Percentiles rank a stretch among this genome's conserved stretches.
These are phyloP conservation scores for Epichloe typhina DNA, from an alignment of 2,329 filamentous ascomycete genomes.

Conservation along the genomic window DNA sequence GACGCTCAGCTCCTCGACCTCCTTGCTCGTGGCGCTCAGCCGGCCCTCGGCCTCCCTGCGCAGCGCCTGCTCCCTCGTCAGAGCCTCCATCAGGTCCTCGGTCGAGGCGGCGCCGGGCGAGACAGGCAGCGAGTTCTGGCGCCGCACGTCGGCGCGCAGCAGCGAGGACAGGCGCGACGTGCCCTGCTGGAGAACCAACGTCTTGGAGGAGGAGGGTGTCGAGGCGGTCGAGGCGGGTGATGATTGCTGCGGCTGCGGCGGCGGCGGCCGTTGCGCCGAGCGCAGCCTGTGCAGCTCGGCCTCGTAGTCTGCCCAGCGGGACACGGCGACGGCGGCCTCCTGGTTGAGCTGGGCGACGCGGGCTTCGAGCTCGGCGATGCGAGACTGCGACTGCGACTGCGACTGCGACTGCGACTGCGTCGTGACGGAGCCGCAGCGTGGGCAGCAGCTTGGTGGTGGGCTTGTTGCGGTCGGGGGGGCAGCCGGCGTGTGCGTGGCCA, in stretches of 20 bases:
- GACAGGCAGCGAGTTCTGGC: background rate
- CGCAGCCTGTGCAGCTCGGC: constrained; percentile 56
- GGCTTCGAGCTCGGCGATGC: constrained; percentile 55
- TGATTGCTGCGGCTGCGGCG: background rate
- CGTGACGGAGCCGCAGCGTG: constrained; percentile 32
- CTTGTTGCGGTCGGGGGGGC: constrained; percentile 11
- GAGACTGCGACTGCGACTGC: constrained; percentile 36
- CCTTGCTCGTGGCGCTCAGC: constrained; percentile 51
- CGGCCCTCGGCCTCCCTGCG: constrained; percentile 57
- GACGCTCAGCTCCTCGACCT: constrained; percentile 68
- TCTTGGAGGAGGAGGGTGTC: too few relatives aligned
- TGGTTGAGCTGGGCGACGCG: constrained; percentile 59
- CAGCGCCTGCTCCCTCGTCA: constrained; percentile 53
- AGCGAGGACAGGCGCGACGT: constrained; percentile 26
- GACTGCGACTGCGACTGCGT: constrained; percentile 33
- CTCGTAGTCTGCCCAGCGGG: constrained; percentile 66
- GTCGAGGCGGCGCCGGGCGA: constrained; percentile 10
- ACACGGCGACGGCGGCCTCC: constrained; percentile 52
- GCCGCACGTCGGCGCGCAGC: constrained; percentile 10
- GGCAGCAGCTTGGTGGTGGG: constrained; percentile 27
- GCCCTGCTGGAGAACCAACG: constrained; percentile 32
- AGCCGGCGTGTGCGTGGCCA: constrained; percentile 13
- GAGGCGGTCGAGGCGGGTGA: constrained; percentile 17
- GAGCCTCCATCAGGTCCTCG: constrained; percentile 46
- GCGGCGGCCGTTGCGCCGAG: constrained; percentile 15